These are phyloP conservation scores for Oldenlandia corymbosa DNA, from an alignment of 257 asterid species.

Conservation along the genomic window DNA sequence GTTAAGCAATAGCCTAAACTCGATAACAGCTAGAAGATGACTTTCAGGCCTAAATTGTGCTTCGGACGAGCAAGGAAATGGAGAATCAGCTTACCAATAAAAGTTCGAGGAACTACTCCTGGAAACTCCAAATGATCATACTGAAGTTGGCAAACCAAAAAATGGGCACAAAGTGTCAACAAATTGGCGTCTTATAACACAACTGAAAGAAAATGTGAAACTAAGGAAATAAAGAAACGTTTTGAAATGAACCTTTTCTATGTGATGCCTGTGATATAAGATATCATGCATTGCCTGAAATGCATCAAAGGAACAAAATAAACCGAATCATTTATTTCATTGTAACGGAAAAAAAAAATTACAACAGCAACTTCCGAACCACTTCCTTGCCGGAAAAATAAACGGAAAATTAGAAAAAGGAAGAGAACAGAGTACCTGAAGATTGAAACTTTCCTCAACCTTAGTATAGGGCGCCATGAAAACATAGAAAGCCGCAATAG, in stretches of 20 bases:
- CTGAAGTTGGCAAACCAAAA: conserved; percentile 28
- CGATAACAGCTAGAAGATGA: neutral
- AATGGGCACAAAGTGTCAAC: conserved; percentile 12
- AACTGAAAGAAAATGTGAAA: neutral
- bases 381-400: no score
- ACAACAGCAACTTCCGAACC: neutral
- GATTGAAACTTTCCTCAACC: conserved; percentile 96
- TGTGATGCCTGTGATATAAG: conserved; percentile 56
- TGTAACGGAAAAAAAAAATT: neutral
- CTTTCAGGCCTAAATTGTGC: neutral
- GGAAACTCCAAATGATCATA: conserved; percentile 96
- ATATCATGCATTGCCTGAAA: conserved; percentile 92
- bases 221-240: conserved; percentile 9
- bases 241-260: conserved; percentile 53
- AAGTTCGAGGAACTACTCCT: conserved; percentile 97
- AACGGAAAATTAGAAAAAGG: neutral
- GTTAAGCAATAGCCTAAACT: neutral
- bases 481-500: conserved; percentile 77
- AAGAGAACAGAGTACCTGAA: conserved; percentile 50
- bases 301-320: conserved; percentile 14
- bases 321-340: neutral
- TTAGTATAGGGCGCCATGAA: conserved; percentile 87
- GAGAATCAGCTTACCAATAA: conserved; percentile 50
- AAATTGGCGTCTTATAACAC: conserved; percentile 1
- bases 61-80: neutral